Percentiles rank a stretch among this genome's conserved stretches.
phyloP scores from a whole-genome alignment of 495 filamentous ascomycete species.

The Aspergillus carlsbadensis region DNA sequence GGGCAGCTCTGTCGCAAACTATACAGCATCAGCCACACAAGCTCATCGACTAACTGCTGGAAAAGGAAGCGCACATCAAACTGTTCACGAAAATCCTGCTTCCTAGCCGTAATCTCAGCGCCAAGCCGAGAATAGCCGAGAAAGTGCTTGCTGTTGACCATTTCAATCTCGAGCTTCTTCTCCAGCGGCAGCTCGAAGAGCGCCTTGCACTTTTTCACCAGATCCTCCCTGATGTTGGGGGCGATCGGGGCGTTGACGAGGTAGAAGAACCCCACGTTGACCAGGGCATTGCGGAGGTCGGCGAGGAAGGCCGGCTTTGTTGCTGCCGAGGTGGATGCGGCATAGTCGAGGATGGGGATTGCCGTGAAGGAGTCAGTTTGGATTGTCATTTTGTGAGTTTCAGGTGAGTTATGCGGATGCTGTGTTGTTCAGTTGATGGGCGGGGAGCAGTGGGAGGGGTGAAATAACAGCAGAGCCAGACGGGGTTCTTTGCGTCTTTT shows the following conservation, averaged over 20 bases:
- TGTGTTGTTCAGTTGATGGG: background rate
- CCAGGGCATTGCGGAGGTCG: conserved; percentile 71
- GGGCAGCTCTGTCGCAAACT: conserved; percentile 63
- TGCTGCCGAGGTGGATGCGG: conserved; percentile 56
- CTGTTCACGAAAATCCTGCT: conserved; percentile 67
- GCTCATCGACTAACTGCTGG: background rate
- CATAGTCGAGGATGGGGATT: conserved; percentile 80
- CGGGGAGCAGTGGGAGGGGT: background rate
- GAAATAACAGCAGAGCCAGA: background rate
- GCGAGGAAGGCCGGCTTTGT: conserved; percentile 76
- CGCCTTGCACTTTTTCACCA: conserved; percentile 63
- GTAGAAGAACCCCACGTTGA: conserved; percentile 94
- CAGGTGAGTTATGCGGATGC: background rate
- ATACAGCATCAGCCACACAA: background rate
- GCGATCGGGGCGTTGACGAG: conserved; percentile 80
- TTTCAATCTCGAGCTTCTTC: conserved; percentile 84
- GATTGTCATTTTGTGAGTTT: conserved; percentile 2
- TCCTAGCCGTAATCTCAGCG: conserved; percentile 45
- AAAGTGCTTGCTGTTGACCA: conserved; percentile 75
- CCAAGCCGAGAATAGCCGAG: conserved; percentile 53
- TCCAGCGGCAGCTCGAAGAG: conserved; percentile 83
- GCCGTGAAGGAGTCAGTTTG: conserved; percentile 54
- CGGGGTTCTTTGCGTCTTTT: background rate
- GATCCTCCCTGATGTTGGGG: conserved; percentile 60
- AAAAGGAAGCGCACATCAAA: conserved; percentile 70